A percentile compares a stretch with the other conserved stretches of the same genome.
Evolutionary conservation across 2,329 filamentous ascomycete genomes (phyloP).

Genomic region (Aspergillus sojae): DNA sequence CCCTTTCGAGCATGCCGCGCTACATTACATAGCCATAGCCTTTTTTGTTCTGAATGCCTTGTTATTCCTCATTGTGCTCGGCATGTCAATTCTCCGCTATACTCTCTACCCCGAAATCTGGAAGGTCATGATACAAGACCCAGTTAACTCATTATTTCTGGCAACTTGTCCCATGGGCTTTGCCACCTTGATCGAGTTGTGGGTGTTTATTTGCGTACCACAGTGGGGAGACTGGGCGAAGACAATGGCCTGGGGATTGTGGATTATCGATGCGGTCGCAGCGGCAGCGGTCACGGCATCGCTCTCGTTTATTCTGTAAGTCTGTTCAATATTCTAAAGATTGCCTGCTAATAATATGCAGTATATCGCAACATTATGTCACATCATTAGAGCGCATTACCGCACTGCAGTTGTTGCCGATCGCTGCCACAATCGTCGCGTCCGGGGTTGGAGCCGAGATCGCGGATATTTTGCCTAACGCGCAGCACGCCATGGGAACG

Average conservation of each 20-base stretch:
- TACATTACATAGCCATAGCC: slow-evolving; percentile 61
- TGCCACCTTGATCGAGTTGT: slow-evolving; percentile 66
- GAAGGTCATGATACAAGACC: slow-evolving; percentile 65
- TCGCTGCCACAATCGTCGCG: slow-evolving; percentile 68
- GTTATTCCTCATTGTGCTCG: slow-evolving; percentile 59
- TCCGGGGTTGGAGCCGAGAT: slow-evolving; percentile 66
- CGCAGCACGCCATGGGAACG: slow-evolving; percentile 61
- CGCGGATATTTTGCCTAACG: slow-evolving; percentile 60
- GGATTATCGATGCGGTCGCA: slow-evolving; percentile 53
- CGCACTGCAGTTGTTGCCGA: slow-evolving; percentile 66
- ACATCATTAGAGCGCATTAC: slow-evolving; percentile 60
- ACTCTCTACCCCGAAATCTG: slow-evolving; percentile 65
- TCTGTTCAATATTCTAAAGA: slow-evolving; percentile 3
- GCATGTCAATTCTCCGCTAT: slow-evolving; percentile 63
- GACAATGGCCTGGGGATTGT: slow-evolving; percentile 51
- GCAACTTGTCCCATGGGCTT: slow-evolving; percentile 68
- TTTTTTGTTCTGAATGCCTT: slow-evolving; percentile 64
- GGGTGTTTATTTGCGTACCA: slow-evolving; percentile 59
- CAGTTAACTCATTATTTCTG: slow-evolving; percentile 65
- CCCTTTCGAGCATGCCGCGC: slow-evolving; percentile 61
- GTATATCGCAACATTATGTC: slow-evolving; percentile 38
- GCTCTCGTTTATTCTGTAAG: slow-evolving; percentile 61
- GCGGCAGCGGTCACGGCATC: slow-evolving; percentile 43
- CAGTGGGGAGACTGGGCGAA: slow-evolving; percentile 59
- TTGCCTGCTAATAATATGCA: slow-evolving; percentile 31